Evolutionary conservation across 495 filamentous ascomycete species (phyloP), one percentile per base, ranked within the genome.

Genomic region (Durotheca rogersii): DNA sequence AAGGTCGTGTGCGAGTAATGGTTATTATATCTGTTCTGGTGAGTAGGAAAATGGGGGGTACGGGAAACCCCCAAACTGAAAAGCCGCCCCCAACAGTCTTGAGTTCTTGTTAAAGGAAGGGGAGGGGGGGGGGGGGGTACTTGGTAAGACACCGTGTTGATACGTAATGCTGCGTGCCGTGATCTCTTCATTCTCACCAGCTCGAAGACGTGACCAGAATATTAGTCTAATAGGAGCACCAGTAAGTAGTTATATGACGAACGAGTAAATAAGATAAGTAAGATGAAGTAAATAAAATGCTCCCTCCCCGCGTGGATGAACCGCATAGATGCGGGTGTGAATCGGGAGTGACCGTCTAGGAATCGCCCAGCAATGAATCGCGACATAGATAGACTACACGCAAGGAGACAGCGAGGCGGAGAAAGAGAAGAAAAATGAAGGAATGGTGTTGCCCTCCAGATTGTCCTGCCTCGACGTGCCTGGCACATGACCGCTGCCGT

Each of bases 261-360:
- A 27, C 9, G 23, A 27, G 23, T 48, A 46, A 30, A 27, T 20
- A 4, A 20, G 10, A 9, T n/a, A 20, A 18, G 4, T 38, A 38
- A 20, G 17, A 38, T 38, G 18, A 1, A 11, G 14, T 27, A 40
- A 27, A 23, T 20, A 20, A 17, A 7, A 54, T 54, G 51, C 51
- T 56, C 38, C 41, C 46, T 46, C 41, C 44, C 39, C 51, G 41
- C n/a, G n/a, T 27, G 23, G 23, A 27, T 27, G 41, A 41, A n/a
- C n/a, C n/a, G n/a, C n/a, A n/a, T n/a, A n/a, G n/a, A n/a, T n/a
- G n/a, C 42, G 41, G 56, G 54, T 59, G 56, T 59, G 56, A 59
- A 59, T 54, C 56, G 50, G 50, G 50, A 50, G 46, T 47, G 50
- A 38, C 56, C 56, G 56, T 59, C 56, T 59, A 59, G 51, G 41